These are phyloP conservation scores for Hypoxylon sp. DNA, from an alignment of 2,329 filamentous ascomycete species.

Conservation along the genomic window DNA sequence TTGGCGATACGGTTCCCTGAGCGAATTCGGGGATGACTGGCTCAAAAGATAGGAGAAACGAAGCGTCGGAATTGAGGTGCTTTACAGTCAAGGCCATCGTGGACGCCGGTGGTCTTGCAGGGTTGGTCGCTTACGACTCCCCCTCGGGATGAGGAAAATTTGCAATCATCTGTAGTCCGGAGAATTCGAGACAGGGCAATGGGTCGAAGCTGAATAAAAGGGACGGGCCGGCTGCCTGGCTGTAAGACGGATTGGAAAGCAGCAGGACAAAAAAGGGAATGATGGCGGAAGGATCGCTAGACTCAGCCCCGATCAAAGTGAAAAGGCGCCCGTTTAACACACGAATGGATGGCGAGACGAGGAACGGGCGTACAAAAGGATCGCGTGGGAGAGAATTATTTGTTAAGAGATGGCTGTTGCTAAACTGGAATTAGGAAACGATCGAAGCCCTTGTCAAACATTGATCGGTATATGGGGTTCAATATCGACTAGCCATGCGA, in stretches of 20 bases:
- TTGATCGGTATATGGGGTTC: conserved; percentile 10
- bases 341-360: conserved; percentile 29
- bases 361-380: conserved; percentile 40
- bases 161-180: conserved; percentile 41
- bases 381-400: conserved; percentile 37
- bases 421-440: conserved; percentile 28
- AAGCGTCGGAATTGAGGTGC: conserved; percentile 75
- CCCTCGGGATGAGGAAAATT: conserved; percentile 28
- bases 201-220: conserved; percentile 14
- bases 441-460: conserved; percentile 39
- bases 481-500: conserved; percentile 31
- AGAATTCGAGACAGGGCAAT: conserved; percentile 18
- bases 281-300: conserved; percentile 35
- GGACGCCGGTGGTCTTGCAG: conserved; percentile 15
- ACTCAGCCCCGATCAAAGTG: conserved; percentile 34
- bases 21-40: conserved; percentile 63
- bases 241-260: conserved; percentile 10
- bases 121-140: conserved; percentile 30
- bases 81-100: conserved; percentile 75
- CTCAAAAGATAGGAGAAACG: conserved; percentile 75
- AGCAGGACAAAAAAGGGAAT: conserved; percentile 28
- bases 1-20: conserved; percentile 56
- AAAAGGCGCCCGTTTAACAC: conserved; percentile 23
- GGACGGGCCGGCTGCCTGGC: conserved; percentile 18
- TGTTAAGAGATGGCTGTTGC: conserved; percentile 24